phyloP scores from a whole-genome alignment of 352 stramenopile genomes.

The Pythium oligandrum region DNA sequence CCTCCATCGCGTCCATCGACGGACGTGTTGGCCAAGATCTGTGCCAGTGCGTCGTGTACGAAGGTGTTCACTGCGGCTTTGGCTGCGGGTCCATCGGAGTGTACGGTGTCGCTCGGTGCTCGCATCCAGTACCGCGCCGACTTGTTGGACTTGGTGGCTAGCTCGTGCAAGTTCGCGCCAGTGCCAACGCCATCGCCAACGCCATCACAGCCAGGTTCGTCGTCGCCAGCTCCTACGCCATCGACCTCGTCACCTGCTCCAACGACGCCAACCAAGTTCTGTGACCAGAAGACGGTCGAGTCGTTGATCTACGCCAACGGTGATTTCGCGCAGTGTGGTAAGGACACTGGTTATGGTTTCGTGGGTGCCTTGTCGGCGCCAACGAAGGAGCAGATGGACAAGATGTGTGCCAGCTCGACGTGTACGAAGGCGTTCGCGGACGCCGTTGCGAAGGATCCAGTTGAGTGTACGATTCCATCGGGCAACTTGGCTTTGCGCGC shows the following conservation, averaged over 20 bases:
- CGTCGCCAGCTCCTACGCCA: no score
- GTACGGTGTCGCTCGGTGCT: slow-evolving; percentile 5
- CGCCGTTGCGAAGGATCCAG: slow-evolving; percentile 5
- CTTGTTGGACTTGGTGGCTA: slow-evolving; percentile 8
- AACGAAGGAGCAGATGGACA: slow-evolving; percentile 5
- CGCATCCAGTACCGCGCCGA: slow-evolving; percentile 10
- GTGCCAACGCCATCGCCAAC: slow-evolving; percentile 1
- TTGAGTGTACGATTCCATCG: slow-evolving; percentile 2
- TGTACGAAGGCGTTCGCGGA: slow-evolving; percentile 7
- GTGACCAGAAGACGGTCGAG: no score
- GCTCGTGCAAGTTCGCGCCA: slow-evolving; percentile 7
- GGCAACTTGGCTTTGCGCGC: neutral
- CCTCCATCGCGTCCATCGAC: slow-evolving; percentile 13
- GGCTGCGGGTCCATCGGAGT: slow-evolving; percentile 9
- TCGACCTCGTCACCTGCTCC: neutral
- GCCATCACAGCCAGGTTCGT: slow-evolving; percentile 1
- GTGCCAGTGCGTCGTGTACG: slow-evolving; percentile 15
- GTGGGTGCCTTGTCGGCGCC: neutral
- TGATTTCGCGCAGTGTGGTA: neutral
- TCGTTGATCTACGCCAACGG: no score
- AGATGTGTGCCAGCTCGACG: slow-evolving; percentile 5
- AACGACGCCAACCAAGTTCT: neutral
- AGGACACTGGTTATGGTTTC: slow-evolving; percentile 3
- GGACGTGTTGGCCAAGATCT: slow-evolving; percentile 15
- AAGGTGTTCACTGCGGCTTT: slow-evolving; percentile 11